phyloP scores from a whole-genome alignment of 2,329 filamentous ascomycete genomes.

The Chrysoporthe puriensis region DNA sequence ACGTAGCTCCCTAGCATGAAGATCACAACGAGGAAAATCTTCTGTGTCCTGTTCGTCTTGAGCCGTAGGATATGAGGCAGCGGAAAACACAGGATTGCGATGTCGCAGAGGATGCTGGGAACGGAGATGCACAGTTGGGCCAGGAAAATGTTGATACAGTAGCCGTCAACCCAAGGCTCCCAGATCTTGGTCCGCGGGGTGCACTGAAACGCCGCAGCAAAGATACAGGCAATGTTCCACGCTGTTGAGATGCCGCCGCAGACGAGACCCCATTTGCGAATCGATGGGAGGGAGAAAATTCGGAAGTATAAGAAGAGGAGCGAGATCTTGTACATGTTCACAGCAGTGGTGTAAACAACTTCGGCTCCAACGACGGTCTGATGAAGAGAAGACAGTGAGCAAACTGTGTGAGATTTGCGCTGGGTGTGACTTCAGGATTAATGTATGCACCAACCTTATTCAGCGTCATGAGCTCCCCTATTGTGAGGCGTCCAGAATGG shows the following conservation, averaged over 20 bases:
- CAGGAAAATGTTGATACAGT: slow-evolving; percentile 21
- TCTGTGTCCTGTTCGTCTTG: slow-evolving; percentile 22
- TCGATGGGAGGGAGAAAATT: slow-evolving; percentile 16
- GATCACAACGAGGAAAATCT: slow-evolving; percentile 19
- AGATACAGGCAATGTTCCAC: slow-evolving; percentile 22
- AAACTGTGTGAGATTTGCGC: neutral
- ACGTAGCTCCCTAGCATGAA: slow-evolving; percentile 23
- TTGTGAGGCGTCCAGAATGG: slow-evolving; percentile 18
- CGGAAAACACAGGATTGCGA: slow-evolving; percentile 20
- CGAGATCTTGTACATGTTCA: slow-evolving; percentile 22
- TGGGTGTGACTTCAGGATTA: neutral
- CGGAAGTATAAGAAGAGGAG: slow-evolving; percentile 25
- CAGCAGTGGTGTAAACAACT: slow-evolving; percentile 18
- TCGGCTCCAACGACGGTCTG: slow-evolving; percentile 21
- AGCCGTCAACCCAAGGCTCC: slow-evolving; percentile 21
- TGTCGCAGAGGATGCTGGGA: slow-evolving; percentile 20
- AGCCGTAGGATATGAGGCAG: slow-evolving; percentile 21
- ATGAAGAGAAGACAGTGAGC: neutral
- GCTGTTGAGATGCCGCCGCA: slow-evolving; percentile 20
- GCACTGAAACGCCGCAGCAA: slow-evolving; percentile 22
- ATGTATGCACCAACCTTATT: slow-evolving; percentile 10
- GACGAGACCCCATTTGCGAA: slow-evolving; percentile 20
- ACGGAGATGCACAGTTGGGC: slow-evolving; percentile 21
- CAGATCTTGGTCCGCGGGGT: slow-evolving; percentile 21
- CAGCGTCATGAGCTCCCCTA: slow-evolving; percentile 9